Base-by-base conservation (phyloP, 768 basidiomycete genomes). In the Rhizopogon vinicolor region DNA sequence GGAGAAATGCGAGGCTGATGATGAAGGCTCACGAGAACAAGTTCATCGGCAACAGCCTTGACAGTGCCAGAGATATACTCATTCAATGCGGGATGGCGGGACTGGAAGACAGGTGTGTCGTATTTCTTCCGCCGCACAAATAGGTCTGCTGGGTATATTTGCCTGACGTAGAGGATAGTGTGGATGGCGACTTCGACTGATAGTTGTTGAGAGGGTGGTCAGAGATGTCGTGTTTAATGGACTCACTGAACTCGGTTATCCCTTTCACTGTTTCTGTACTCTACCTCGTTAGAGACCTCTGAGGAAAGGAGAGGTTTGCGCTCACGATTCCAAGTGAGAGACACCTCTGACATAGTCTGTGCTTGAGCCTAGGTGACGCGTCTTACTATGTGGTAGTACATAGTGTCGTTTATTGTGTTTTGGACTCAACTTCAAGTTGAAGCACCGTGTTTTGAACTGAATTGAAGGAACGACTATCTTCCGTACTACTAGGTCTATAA, bases 131-230 rank as follows among this genome's bases (percentile, higher is more conserved):
- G 80, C 41, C 93, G 81, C 40, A 89, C 78, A 67, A 98, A 98
- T 18, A 97, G 77, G 53, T 91, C 90, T 42, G 87, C 76, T 0
- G 95, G 96, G 63, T 98, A 98, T 49, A 98, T 78, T 61, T 90
- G 87, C 18, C 96, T 86, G 29, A 93, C 84, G 64, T 91, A 97
- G 5, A 98, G 80, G 58, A 98, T 92, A 3, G 87, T 87, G 65
- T 98, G 95, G 57, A 97, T 86, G 9, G 91, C 91, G 31, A 95
- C 90, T 66, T 98, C 96, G 62, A 98, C 96, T 98, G 64, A 19
- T 29, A 44, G 9, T 10, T 37, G 29, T 41, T 69, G 5, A 64
- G 60, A 22, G 41, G 16, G 19, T 2, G 9, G 9, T 28, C 9
- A 44, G 22, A 18, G 16, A n/a, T 19, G 25, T 14, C 35, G 16